Evolutionary conservation across 371 early-diverging fungal genomes (phyloP).

Genomic region (Rhizomucor miehei): DNA sequence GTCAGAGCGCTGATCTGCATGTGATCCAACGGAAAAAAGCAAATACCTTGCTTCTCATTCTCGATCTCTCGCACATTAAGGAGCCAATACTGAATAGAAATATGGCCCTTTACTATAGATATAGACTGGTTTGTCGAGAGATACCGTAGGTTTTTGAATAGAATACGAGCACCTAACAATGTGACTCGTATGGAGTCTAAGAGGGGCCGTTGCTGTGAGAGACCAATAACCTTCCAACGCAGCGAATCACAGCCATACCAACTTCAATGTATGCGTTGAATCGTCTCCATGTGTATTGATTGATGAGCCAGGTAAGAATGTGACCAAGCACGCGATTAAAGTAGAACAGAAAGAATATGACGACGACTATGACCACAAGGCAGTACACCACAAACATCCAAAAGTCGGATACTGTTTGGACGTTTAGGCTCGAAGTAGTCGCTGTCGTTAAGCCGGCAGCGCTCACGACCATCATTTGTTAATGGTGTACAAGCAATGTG

Average conservation of each 20-base stretch:
- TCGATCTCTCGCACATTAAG: conserved; percentile 58
- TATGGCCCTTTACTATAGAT: conserved; percentile 72
- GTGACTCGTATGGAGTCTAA: conserved; percentile 78
- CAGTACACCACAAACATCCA: conserved; percentile 71
- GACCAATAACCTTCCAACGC: too few relatives aligned
- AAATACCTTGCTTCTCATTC: conserved; percentile 22
- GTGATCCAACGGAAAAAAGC: neutral
- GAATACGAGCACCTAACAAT: conserved; percentile 73
- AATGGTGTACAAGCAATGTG: too few relatives aligned
- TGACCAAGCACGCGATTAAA: conserved; percentile 69
- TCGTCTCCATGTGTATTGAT: conserved; percentile 72
- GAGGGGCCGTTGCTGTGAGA: neutral
- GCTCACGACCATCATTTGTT: neutral
- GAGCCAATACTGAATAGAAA: conserved; percentile 80
- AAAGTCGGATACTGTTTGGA: conserved; percentile 35
- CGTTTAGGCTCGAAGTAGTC: conserved; percentile 10
- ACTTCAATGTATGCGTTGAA: conserved; percentile 71
- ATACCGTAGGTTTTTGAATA: conserved; percentile 79
- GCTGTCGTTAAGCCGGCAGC: conserved; percentile 1
- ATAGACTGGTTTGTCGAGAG: conserved; percentile 73
- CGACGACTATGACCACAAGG: conserved; percentile 65
- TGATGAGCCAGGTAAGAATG: conserved; percentile 60
- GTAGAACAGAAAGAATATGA: conserved; percentile 78
- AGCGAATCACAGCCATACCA: conserved; percentile 42
- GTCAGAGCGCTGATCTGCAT: neutral